Conservation (phyloP, 2,329 filamentous ascomycete genomes). For the Colletotrichum eremochloae region DNA sequence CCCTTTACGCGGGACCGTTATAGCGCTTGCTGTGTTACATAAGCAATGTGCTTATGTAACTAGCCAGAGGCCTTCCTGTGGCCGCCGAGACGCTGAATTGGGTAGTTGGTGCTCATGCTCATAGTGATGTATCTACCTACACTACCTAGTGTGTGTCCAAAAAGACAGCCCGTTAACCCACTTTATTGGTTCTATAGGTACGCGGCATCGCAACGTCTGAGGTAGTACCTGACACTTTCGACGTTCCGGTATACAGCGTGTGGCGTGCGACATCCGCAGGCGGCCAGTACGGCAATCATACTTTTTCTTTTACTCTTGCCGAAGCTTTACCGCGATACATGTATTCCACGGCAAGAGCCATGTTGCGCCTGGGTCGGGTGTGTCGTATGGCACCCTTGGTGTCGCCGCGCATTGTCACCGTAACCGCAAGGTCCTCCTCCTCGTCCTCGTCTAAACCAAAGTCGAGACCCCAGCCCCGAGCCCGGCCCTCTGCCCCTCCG, state of each 20-base stretch:
- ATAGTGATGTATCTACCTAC: neutral
- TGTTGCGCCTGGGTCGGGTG: slow-evolving; percentile 18
- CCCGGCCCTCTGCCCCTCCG: slow-evolving; percentile 19
- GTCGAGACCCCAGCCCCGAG: slow-evolving; percentile 3
- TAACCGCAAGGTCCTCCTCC: neutral
- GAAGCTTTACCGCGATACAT: neutral
- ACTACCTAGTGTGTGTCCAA: neutral
- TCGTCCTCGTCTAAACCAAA: neutral
- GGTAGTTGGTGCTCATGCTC: neutral
- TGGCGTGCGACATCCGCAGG: neutral
- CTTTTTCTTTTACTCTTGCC: neutral
- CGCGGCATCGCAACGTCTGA: neutral
- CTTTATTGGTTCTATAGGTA: neutral
- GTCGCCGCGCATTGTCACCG: neutral
- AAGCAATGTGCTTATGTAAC: neutral
- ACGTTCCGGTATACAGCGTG: neutral
- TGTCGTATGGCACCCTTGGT: neutral
- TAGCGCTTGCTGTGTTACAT: neutral
- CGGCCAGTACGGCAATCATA: neutral
- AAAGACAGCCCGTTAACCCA: neutral
- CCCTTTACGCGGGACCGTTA: neutral
- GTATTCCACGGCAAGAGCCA: slow-evolving; percentile 13
- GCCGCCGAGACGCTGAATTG: neutral
- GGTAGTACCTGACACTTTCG: neutral
- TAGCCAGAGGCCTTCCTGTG: too few relatives aligned